Percentiles rank a stretch among this genome's conserved stretches.
These are phyloP conservation scores for Protomyces inundatus DNA, from an alignment of 1,139 yeast species.

Conservation along the genomic window DNA sequence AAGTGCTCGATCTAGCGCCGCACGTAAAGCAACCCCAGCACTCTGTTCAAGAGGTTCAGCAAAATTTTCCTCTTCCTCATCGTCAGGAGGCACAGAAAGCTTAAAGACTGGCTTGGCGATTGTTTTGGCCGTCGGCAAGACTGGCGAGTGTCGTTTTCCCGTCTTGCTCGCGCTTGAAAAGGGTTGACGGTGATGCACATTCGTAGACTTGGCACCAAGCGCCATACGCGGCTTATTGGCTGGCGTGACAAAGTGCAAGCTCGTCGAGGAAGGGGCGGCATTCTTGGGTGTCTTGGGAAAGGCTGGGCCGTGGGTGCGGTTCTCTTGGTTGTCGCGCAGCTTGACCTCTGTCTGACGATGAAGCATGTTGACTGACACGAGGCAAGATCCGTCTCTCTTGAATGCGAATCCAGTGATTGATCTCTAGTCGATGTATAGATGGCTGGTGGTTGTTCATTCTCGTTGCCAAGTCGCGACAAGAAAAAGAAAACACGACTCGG, in stretches of 20 bases:
- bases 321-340: conserved; percentile 20
- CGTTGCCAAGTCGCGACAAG: background rate
- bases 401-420: no score
- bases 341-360: conserved; percentile 24
- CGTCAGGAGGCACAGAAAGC: background rate
- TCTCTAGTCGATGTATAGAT: no score
- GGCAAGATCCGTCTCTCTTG: no score
- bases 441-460: background rate
- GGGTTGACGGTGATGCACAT: conserved; percentile 22
- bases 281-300: conserved; percentile 25
- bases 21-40: conserved; percentile 17
- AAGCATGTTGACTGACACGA: background rate
- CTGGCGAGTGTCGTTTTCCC: conserved; percentile 23
- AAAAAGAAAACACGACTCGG: background rate
- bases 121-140: background rate
- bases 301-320: conserved; percentile 1
- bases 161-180: conserved; percentile 20
- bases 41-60: background rate
- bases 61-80: background rate
- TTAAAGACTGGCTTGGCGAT: background rate
- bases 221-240: conserved; percentile 21
- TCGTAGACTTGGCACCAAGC: conserved; percentile 17
- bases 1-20: conserved; percentile 16
- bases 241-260: conserved; percentile 11
- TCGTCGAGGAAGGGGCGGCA: background rate